Percentiles rank a stretch among this genome's conserved stretches.
Conservation (phyloP, 2,329 filamentous ascomycete species). For the Fusarium sp. region DNA sequence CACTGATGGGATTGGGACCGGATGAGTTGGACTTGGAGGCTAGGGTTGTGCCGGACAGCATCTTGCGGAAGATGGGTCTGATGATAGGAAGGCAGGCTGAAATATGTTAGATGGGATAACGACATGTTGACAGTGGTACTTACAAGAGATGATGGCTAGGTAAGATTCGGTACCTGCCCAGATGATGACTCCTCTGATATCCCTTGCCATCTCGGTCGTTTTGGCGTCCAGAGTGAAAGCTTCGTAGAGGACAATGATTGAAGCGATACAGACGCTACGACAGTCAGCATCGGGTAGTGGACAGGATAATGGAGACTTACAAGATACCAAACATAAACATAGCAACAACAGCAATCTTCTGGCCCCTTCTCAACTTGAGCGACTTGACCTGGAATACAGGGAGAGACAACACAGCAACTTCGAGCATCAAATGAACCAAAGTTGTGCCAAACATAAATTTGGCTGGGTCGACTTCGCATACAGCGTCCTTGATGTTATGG, state of each 20-base stretch:
- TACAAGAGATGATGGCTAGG: slow-evolving; percentile 33
- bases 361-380: slow-evolving; percentile 21
- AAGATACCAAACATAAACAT: slow-evolving; percentile 40
- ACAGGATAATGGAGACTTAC: background rate
- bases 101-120: background rate
- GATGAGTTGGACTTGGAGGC: slow-evolving; percentile 26
- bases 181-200: slow-evolving; percentile 32
- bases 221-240: slow-evolving; percentile 24
- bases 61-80: slow-evolving; percentile 21
- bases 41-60: slow-evolving; percentile 20
- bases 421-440: slow-evolving; percentile 29
- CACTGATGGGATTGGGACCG: slow-evolving; percentile 27
- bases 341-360: slow-evolving; percentile 34
- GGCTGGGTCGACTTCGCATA: slow-evolving; percentile 27
- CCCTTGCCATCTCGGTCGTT: slow-evolving; percentile 28
- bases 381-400: slow-evolving; percentile 35
- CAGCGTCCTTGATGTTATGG: slow-evolving; percentile 27
- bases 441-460: slow-evolving; percentile 39
- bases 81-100: slow-evolving; percentile 32
- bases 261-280: slow-evolving; percentile 21
- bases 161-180: slow-evolving; percentile 31
- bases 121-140: background rate
- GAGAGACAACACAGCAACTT: slow-evolving; percentile 28
- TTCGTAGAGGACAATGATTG: slow-evolving; percentile 27
- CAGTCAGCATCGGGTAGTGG: too few relatives aligned